A percentile compares a stretch with the other conserved stretches of the same genome.
Evolutionary conservation across 257 asterid species (phyloP).

Genomic region (Lithospermum erythrorhizon): DNA sequence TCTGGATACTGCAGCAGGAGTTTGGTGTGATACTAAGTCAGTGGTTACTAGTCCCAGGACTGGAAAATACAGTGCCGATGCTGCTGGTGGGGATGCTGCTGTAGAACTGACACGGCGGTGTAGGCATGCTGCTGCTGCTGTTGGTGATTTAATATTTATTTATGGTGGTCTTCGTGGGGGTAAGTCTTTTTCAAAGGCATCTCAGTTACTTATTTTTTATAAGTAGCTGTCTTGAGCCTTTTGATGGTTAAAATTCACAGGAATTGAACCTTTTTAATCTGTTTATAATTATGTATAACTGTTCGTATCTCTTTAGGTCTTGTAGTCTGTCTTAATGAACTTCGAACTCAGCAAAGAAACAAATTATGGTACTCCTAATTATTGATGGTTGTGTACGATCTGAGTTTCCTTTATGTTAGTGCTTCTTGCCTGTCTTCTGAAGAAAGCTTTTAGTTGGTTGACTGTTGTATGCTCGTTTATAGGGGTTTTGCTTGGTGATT

Average conservation of each 20-base stretch:
- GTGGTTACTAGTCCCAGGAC: slow-evolving; percentile 96
- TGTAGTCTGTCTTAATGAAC: too few species aligned
- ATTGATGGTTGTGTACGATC: background rate
- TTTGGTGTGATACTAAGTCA: slow-evolving; percentile 95
- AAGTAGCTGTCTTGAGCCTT: background rate
- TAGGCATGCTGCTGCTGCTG: slow-evolving; percentile 98
- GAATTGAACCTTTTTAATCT: background rate
- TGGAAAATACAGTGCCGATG: slow-evolving; percentile 94
- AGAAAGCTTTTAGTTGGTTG: background rate
- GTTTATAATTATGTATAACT: too few species aligned
- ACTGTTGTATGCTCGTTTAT: slow-evolving; percentile 3
- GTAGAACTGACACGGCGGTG: slow-evolving; percentile 96
- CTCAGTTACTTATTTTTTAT: too few species aligned
- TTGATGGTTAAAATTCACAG: background rate
- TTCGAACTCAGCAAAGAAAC: too few species aligned
- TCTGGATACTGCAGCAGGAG: slow-evolving; percentile 99
- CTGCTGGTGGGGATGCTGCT: slow-evolving; percentile 99
- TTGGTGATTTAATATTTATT: slow-evolving; percentile 88
- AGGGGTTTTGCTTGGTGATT: slow-evolving; percentile 92
- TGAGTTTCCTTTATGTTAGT: background rate
- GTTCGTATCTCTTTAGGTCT: too few species aligned
- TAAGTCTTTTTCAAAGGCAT: slow-evolving; percentile 23
- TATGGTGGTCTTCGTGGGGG: slow-evolving; percentile 99
- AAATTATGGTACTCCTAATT: too few species aligned
- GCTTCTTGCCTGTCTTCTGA: background rate